Evolutionary conservation across 2,329 filamentous ascomycete genomes (phyloP), one percentile per base, ranked within the genome.

Genomic region (Alternaria incomplexa): DNA sequence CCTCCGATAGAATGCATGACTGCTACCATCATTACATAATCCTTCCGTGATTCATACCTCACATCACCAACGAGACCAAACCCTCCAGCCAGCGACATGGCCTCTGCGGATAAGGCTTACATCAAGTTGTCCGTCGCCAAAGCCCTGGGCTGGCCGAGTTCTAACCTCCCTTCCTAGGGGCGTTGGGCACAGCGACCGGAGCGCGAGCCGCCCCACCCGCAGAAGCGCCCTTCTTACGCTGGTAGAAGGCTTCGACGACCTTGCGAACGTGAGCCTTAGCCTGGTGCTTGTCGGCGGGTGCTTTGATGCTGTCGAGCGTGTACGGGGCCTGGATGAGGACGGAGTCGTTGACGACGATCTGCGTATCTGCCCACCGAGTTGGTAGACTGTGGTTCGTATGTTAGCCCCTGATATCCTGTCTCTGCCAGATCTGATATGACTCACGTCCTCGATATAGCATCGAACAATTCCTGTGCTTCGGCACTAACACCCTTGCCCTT

Each of bases 381-480:
- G 87, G 87, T 73, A 87, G 77, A 32, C 81, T 82, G 55, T 50
- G 5, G 15, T 32, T 8, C 7, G 10, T 36, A 23, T 26, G 64
- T 71, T 52, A 72, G 67, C 36, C 22, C 22, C n/a, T 22, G 3
- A n/a, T 17, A 9, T 5, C 11, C 2, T 48, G 9, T n/a, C 10
- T 6, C 5, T 25, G 17, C 23, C 20, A 17, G 9, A 2, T 40
- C 22, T 44, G 25, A 40, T 13, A 9, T 15, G 22, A 76, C 83
- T 65, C 73, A 88, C 77, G 87, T 87, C 69, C 86, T 84, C 64
- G 83, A 85, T 57, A 90, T 83, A 11, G 85, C 83, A 79, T 90
- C 87, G 69, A 88, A 90, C 15, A 90, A 80, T 57, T 88, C 87
- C 77, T 90, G 88, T 25, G 85, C 88, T 66, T 89, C 87, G 40